phyloP scores from a whole-genome alignment of 2,329 filamentous ascomycete genomes.

The Aspergillus terreus region DNA sequence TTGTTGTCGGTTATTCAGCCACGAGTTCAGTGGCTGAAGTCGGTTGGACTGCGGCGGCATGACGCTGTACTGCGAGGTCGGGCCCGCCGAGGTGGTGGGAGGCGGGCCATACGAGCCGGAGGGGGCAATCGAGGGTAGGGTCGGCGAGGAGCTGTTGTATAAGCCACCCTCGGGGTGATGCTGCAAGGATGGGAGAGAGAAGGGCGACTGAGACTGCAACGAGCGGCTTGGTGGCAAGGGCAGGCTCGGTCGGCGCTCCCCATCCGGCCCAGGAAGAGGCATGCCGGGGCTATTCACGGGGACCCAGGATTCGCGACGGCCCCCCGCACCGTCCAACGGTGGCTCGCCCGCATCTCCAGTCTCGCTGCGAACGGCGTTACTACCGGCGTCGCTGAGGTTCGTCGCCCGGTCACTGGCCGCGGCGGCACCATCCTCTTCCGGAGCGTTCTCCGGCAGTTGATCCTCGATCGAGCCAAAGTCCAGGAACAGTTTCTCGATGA shows the following conservation, averaged over 20 bases:
- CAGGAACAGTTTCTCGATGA: conserved; percentile 40
- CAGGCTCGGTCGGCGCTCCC: conserved; percentile 36
- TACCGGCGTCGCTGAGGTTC: conserved; percentile 37
- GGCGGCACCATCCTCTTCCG: conserved; percentile 31
- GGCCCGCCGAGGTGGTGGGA: conserved; percentile 12
- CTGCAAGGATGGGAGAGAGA: conserved; percentile 33
- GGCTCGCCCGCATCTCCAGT: conserved; percentile 30
- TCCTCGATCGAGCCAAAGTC: conserved; percentile 40
- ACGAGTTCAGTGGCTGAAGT: conserved; percentile 39
- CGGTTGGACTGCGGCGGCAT: conserved; percentile 28
- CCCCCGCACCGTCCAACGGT: conserved; percentile 26
- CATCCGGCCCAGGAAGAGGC: conserved; percentile 28
- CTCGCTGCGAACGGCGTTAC: conserved; percentile 40
- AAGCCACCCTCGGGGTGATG: conserved; percentile 30
- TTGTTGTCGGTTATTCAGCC: conserved; percentile 30
- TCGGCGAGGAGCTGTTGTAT: conserved; percentile 30
- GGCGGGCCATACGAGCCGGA: conserved; percentile 18
- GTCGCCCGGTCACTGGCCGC: conserved; percentile 27
- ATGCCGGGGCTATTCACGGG: conserved; percentile 37
- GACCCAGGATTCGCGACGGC: conserved; percentile 41
- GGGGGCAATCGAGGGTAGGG: conserved; percentile 28
- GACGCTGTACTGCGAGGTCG: conserved; percentile 26
- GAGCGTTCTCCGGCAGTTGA: conserved; percentile 29
- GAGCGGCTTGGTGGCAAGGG: conserved; percentile 33
- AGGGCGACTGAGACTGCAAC: conserved; percentile 32